Percentiles rank a stretch among this genome's conserved stretches.
phyloP scores from a whole-genome alignment of 2,329 filamentous ascomycete species.

The Metarhizium anisopliae region DNA sequence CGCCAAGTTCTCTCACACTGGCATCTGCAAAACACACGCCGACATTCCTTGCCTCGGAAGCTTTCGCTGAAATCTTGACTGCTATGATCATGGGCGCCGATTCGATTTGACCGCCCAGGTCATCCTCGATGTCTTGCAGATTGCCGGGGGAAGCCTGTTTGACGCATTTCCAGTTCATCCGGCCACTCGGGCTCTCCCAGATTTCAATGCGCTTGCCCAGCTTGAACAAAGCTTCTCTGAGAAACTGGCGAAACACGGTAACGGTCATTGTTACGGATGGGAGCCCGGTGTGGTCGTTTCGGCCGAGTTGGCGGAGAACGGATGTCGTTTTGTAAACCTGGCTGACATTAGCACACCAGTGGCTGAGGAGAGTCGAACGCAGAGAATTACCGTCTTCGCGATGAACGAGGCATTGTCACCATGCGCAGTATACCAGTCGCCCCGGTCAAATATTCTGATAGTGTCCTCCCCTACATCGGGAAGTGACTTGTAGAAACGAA shows the following conservation, averaged over 20 bases:
- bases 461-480: slow-evolving; percentile 62
- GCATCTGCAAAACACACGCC: slow-evolving; percentile 98
- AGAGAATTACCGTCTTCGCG: slow-evolving; percentile 55
- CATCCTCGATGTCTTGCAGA: slow-evolving; percentile 92
- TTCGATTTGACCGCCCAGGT: slow-evolving; percentile 78
- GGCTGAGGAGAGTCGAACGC: not conserved
- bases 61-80: slow-evolving; percentile 86
- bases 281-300: slow-evolving; percentile 72
- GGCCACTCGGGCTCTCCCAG: slow-evolving; percentile 64
- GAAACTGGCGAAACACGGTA: slow-evolving; percentile 91
- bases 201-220: slow-evolving; percentile 88
- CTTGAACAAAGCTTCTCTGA: slow-evolving; percentile 87
- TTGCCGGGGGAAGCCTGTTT: slow-evolving; percentile 96
- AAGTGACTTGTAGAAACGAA: slow-evolving; percentile 89
- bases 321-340: slow-evolving; percentile 96
- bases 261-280: slow-evolving; percentile 92
- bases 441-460: slow-evolving; percentile 84
- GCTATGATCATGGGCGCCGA: slow-evolving; percentile 90
- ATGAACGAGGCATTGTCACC: slow-evolving; percentile 79
- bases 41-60: slow-evolving; percentile 73
- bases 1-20: slow-evolving; percentile 86
- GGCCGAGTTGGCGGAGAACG: slow-evolving; percentile 81
- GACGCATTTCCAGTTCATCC: slow-evolving; percentile 83
- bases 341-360: not conserved
- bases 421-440: slow-evolving; percentile 94